A percentile compares a stretch with the other conserved stretches of the same genome.
phyloP scores from a whole-genome alignment of 208 protist genomes.

The Leishmania turanica region DNA sequence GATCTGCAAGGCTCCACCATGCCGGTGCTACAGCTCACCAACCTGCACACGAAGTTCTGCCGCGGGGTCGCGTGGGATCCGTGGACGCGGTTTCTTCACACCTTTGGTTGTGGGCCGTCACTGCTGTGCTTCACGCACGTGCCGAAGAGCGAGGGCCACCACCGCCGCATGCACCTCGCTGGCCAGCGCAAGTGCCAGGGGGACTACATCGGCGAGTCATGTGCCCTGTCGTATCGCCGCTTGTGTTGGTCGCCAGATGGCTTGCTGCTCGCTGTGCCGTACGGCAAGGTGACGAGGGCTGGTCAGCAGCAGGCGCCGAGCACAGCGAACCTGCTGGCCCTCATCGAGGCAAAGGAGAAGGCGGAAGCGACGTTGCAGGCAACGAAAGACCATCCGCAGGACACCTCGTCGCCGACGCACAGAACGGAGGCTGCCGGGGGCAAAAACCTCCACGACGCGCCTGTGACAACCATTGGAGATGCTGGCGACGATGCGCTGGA shows the following conservation, averaged over 20 bases:
- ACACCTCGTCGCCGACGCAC: background rate
- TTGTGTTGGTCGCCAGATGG: conserved; percentile 84
- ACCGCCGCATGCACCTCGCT: conserved; percentile 50
- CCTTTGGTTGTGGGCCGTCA: conserved; percentile 71
- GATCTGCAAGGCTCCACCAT: conserved; percentile 68
- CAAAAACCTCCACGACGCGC: background rate
- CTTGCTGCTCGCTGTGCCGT: conserved; percentile 74
- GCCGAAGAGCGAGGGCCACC: conserved; percentile 22
- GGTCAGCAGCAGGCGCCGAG: conserved; percentile 7
- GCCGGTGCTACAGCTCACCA: conserved; percentile 68
- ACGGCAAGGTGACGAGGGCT: conserved; percentile 54
- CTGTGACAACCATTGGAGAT: background rate
- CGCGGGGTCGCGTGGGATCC: conserved; percentile 89
- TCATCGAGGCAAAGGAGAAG: conserved; percentile 36
- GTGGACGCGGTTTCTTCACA: conserved; percentile 69
- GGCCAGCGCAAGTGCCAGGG: conserved; percentile 64
- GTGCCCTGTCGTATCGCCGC: conserved; percentile 76
- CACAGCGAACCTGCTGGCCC: conserved; percentile 30
- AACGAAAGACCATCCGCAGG: background rate
- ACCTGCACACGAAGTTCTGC: conserved; percentile 82
- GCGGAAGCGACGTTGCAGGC: background rate
- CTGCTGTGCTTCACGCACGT: conserved; percentile 73
- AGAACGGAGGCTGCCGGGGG: background rate
- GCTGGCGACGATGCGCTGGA: conserved; percentile 30
- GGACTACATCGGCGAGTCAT: conserved; percentile 79